Conservation (phyloP, 2,329 filamentous ascomycete species). For the Torrubiella hemipterigena region DNA sequence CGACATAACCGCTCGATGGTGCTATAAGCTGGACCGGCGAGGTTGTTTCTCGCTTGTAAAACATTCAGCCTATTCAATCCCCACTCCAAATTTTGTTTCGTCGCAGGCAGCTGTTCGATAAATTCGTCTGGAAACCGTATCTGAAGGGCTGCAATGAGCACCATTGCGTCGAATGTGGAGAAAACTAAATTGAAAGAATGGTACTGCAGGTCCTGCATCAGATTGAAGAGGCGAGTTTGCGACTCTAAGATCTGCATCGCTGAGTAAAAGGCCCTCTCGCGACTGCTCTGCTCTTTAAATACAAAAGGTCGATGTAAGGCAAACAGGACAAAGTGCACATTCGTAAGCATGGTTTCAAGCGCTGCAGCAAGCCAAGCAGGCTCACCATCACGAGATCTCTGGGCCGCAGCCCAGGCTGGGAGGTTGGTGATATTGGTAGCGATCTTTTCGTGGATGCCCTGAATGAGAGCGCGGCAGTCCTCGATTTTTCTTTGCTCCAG, state of each 20-base stretch:
- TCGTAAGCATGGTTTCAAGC: constrained; percentile 4
- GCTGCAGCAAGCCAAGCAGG: constrained; percentile 5
- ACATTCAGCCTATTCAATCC: constrained; percentile 3
- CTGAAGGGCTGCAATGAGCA: constrained; percentile 5
- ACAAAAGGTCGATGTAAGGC: constrained; percentile 7
- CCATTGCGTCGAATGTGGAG: constrained; percentile 7
- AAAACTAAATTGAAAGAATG: constrained; percentile 5
- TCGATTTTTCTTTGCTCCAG: constrained; percentile 1
- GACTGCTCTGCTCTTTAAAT: constrained; percentile 1
- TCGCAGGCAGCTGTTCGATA: constrained; percentile 1
- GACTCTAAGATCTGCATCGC: constrained; percentile 5
- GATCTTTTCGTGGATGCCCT: constrained; percentile 5
- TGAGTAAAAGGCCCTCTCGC: constrained; percentile 2
- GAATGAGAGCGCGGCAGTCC: background rate
- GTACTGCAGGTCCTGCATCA: constrained; percentile 1
- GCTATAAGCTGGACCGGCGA: constrained; percentile 3
- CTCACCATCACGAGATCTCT: background rate
- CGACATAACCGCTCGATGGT: constrained; percentile 2
- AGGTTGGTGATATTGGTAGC: constrained; percentile 3
- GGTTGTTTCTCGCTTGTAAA: constrained; percentile 4
- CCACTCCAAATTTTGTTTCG: constrained; percentile 4
- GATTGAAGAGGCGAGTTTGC: constrained; percentile 5
- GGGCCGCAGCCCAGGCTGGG: constrained; percentile 4
- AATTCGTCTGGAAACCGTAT: constrained; percentile 5
- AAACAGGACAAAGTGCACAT: constrained; percentile 6